These are phyloP conservation scores for Lupinus albus DNA, from an alignment of 306 rosid genomes.

Conservation along the genomic window DNA sequence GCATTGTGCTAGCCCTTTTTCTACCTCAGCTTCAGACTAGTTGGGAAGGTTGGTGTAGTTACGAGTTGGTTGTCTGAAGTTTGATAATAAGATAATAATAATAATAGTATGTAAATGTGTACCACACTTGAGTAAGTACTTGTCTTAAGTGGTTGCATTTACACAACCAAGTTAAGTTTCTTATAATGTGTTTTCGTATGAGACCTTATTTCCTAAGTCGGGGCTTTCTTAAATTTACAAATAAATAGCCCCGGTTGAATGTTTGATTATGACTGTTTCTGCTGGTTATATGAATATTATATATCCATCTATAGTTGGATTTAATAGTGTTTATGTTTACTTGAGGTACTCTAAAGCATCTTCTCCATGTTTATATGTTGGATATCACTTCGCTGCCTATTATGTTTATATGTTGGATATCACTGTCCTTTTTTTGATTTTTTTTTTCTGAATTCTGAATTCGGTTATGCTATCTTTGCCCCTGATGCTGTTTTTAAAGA, in stretches of 20 bases:
- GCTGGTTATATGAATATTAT: background rate
- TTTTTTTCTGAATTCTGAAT: too few relatives aligned
- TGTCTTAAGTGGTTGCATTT: constrained; percentile 41
- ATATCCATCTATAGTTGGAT: constrained; percentile 8
- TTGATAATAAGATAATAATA: constrained; percentile 46
- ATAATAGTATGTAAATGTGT: constrained; percentile 30
- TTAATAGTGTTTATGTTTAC: background rate
- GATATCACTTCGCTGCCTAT: too few relatives aligned
- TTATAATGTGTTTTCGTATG: constrained; percentile 29
- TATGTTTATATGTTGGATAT: too few relatives aligned
- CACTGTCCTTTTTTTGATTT: too few relatives aligned
- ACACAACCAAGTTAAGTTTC: constrained; percentile 13
- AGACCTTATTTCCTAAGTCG: constrained; percentile 20
- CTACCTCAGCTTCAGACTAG: constrained; percentile 44
- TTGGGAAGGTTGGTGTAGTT: constrained; percentile 47
- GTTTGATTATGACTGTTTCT: constrained; percentile 8
- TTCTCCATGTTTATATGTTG: background rate
- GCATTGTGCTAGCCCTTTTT: constrained; percentile 40
- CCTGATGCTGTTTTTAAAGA: too few relatives aligned
- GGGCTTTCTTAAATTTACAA: constrained; percentile 31
- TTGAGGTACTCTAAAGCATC: background rate
- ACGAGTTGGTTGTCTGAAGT: constrained; percentile 49
- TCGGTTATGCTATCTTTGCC: too few relatives aligned
- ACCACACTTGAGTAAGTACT: constrained; percentile 37
- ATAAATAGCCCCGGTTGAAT: constrained; percentile 36